Base-by-base conservation (phyloP, 2,329 filamentous ascomycete species). In the Botrytis elliptica region DNA sequence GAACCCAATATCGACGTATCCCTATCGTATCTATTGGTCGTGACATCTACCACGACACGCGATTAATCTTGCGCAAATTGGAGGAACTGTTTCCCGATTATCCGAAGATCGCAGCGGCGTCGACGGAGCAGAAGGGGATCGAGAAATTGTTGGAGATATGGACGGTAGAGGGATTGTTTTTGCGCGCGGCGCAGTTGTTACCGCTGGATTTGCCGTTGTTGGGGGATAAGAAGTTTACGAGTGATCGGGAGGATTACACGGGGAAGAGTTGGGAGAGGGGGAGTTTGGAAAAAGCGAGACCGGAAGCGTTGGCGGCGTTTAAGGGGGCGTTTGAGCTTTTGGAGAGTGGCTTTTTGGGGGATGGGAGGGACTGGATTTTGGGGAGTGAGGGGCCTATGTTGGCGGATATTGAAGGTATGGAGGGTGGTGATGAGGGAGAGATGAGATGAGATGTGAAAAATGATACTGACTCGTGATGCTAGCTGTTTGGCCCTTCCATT, bases 31-130 rank as follows among this genome's bases (percentile, higher is more conserved):
- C 88, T 36, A 89, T 93, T 77, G 91, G 90, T 25, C 85, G 87
- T 9, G 88, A 92, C 79, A 83, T 94, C 62, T 93, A 93, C 83
- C 84, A 89, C 75, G 92, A 94, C 83, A 90, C 90, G 3, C 88
- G 90, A 4, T 86, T 93, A 36, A 93, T 93, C 77, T 81, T 94
- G 33, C 81, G 82, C 40, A 91, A 89, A 80, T 87, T 94, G 1
- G 89, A 93, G 78, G 77, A 83, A 1, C 82, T 87, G 52, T 88
- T 87, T 79, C 87, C 87, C 0, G 16, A 42, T 1, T 25, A 46
- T 18, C 52, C 52, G 8, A 57, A 52, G n/a, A 60, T 72, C 1
- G 44, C 62, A 16, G 60, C 46, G 16, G 16, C 33, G 8, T 49
- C 63, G 3, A 3, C 29, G 1, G 70, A 59, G 46, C n/a, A 67